Conservation (phyloP, 2,329 filamentous ascomycete genomes). For the Truncatella angustata region DNA sequence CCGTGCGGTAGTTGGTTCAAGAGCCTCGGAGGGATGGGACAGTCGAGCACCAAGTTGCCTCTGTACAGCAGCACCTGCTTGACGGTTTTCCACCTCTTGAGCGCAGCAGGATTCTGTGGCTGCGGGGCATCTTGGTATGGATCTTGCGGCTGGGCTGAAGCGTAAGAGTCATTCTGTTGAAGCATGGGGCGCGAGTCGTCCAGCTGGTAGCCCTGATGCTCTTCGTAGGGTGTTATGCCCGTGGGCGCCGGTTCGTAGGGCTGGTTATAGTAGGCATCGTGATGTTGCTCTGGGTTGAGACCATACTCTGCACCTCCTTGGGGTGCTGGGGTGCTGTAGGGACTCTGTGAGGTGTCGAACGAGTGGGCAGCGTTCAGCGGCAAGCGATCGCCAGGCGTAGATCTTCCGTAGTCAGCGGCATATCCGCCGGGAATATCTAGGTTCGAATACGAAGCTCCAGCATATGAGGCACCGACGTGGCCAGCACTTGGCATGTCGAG, state of each 20-base stretch:
- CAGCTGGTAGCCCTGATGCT: slow-evolving; percentile 64
- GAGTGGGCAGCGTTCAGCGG: slow-evolving; percentile 77
- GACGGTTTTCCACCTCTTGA: slow-evolving; percentile 95
- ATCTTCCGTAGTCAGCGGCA: slow-evolving; percentile 54
- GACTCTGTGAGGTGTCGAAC: slow-evolving; percentile 44
- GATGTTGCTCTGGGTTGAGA: slow-evolving; percentile 79
- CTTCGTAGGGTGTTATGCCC: slow-evolving; percentile 51
- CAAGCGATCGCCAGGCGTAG: slow-evolving; percentile 71
- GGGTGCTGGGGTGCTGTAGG: slow-evolving; percentile 40
- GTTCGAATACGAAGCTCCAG: slow-evolving; percentile 32
- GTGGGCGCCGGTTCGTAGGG: slow-evolving; percentile 72
- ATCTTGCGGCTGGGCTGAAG: slow-evolving; percentile 32
- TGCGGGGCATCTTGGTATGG: slow-evolving; percentile 44
- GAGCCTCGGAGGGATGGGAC: slow-evolving; percentile 85
- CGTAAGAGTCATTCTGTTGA: slow-evolving; percentile 53
- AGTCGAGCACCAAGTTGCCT: slow-evolving; percentile 95
- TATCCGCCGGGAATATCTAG: slow-evolving; percentile 70
- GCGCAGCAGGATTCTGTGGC: slow-evolving; percentile 46
- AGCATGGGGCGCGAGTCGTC: slow-evolving; percentile 78
- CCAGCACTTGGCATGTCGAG: slow-evolving; percentile 6
- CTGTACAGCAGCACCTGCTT: slow-evolving; percentile 98
- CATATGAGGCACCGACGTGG: too few relatives aligned
- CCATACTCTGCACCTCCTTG: slow-evolving; percentile 66
- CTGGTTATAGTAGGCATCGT: slow-evolving; percentile 82
- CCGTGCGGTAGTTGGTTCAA: slow-evolving; percentile 87